Percentiles rank a stretch among this genome's conserved stretches.
Evolutionary conservation across 805 yeast species (phyloP).

Genomic region (Yarrowia porcina): DNA sequence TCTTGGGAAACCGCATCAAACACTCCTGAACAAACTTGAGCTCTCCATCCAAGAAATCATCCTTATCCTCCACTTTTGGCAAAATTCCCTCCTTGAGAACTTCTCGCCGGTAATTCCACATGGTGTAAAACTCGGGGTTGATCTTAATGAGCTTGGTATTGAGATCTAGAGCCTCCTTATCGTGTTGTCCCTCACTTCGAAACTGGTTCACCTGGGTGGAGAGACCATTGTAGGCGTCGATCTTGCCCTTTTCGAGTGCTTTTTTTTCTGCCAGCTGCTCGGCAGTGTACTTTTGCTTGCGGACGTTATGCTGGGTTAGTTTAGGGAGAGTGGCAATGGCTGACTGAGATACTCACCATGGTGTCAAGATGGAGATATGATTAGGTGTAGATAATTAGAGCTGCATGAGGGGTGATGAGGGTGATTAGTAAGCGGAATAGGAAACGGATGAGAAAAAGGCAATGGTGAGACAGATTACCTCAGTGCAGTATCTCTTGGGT

Average conservation of each 20-base stretch:
- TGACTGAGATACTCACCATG: neutral
- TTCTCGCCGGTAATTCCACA: conserved; percentile 88
- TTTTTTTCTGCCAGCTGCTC: conserved; percentile 54
- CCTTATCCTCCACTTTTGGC: conserved; percentile 32
- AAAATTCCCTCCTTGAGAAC: conserved; percentile 44
- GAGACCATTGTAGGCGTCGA: conserved; percentile 51
- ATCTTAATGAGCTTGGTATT: conserved; percentile 57
- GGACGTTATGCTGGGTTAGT: conserved; percentile 61
- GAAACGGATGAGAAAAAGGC: too few species aligned
- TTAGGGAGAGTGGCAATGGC: neutral
- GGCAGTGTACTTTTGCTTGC: conserved; percentile 53
- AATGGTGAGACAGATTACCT: too few species aligned
- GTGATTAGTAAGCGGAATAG: too few species aligned
- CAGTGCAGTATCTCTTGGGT: too few species aligned
- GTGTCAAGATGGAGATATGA: neutral
- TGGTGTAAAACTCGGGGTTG: conserved; percentile 85
- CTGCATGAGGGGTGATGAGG: neutral
- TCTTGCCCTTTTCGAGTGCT: conserved; percentile 58
- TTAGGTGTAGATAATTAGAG: neutral
- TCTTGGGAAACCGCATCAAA: conserved; percentile 71
- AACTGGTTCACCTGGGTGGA: conserved; percentile 44
- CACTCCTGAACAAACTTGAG: conserved; percentile 56
- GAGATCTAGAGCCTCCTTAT: conserved; percentile 44
- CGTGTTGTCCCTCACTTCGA: conserved; percentile 38
- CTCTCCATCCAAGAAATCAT: conserved; percentile 50